Percentiles rank a stretch among this genome's conserved stretches.
Evolutionary conservation across 768 basidiomycete species (phyloP).

Genomic region (Tricholoma hemisulphureum): DNA sequence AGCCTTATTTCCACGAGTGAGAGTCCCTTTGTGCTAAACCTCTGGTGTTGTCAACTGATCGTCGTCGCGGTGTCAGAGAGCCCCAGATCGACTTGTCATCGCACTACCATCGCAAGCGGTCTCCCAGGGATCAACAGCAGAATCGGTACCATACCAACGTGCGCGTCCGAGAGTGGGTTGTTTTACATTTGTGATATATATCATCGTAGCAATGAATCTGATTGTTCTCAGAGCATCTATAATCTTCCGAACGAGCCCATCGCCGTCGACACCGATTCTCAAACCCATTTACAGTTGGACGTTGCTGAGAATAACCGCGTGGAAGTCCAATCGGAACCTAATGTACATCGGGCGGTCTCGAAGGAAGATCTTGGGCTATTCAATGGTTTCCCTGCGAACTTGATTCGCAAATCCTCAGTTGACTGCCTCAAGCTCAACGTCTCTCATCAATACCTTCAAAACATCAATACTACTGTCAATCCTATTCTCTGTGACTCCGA

Average conservation of each 20-base stretch:
- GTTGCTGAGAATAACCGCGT: not conserved
- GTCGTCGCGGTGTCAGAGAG: not conserved
- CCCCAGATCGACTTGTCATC: no score
- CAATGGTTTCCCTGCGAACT: not conserved
- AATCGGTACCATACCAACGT: not conserved
- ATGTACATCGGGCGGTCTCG: not conserved
- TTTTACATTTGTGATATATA: slow-evolving; percentile 14
- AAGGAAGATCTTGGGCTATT: not conserved
- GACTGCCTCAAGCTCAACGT: not conserved
- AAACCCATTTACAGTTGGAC: not conserved
- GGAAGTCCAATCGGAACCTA: not conserved
- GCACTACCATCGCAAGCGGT: not conserved
- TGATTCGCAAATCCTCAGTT: not conserved
- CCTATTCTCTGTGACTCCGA: not conserved
- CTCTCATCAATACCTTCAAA: not conserved
- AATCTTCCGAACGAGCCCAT: slow-evolving; percentile 29
- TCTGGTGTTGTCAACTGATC: not conserved
- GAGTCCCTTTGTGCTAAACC: not conserved
- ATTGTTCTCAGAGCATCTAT: slow-evolving; percentile 24
- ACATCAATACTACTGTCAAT: not conserved
- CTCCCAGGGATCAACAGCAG: not conserved
- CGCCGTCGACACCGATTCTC: slow-evolving; percentile 10
- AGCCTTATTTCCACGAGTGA: not conserved
- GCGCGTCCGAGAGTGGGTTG: slow-evolving; percentile 12
- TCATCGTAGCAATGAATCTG: not conserved